Evolutionary conservation across 768 basidiomycete species (phyloP), one percentile per base, ranked within the genome.

Genomic region (Sporobolomyces roseus): DNA sequence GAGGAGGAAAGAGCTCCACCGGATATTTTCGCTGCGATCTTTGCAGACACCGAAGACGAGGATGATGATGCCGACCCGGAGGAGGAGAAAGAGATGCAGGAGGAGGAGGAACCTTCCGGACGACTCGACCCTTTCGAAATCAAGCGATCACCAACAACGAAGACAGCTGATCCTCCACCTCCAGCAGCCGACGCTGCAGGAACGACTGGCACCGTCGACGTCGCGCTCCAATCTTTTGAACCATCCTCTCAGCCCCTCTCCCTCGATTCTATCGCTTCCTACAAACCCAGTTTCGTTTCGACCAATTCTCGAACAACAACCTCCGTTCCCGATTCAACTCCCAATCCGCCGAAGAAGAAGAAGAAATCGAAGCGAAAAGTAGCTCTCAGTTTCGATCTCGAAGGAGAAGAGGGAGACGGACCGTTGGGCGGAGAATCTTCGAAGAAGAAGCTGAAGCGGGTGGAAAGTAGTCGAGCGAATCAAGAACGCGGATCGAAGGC

Each of bases 21-120:
- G 84, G 89, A 92, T 75, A 86, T 98, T 50, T 99, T 98, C 83
- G 96, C 94, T 77, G 93, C 94, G 4, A 97, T 99, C 68, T 99
- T 99, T 77, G 93, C 92, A 16, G 92, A 90, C 79, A 91, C 91
- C 68, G 90, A 91, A 41, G 87, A 86, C 23, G 89, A 86, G 13
- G 86, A 86, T 3, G 90, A 91, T 5, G 83, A 82, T 1, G 81
- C 80, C 23, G 79, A 76, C n/a, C n/a, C n/a, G 27, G 75, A 58
- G 53, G 73, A 61, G 74, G 78, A 19, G 75, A 77, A 55, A 25
- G 25, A 10, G 38, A 9, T 43, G 35, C 43, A 46, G 45, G 21
- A 46, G 21, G 45, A 46, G 45, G 45, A 13, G 13, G 23, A 46
- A 13, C 14, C 14, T 21, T 10, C 12, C 10, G 38, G 38, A 41